Evolutionary conservation across 2,329 filamentous ascomycete genomes (phyloP).

Genomic region (Coniochaeta ligniaria): DNA sequence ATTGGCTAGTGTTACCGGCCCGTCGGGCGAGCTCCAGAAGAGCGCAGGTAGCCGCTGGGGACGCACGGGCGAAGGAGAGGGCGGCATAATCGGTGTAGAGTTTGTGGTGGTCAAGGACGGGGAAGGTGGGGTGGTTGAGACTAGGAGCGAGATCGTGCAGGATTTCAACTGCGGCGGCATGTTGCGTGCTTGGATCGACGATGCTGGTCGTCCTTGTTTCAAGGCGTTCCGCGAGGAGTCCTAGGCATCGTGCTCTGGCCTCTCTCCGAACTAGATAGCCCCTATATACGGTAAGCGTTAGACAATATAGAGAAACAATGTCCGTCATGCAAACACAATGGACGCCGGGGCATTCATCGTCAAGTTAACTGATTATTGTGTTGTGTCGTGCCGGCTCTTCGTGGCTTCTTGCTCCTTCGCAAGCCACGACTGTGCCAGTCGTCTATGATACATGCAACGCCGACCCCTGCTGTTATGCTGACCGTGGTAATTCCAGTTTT

Average conservation of each 20-base stretch:
- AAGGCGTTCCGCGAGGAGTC: constrained; percentile 42
- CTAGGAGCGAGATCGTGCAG: constrained; percentile 52
- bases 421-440: not conserved
- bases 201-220: constrained; percentile 48
- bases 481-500: constrained; percentile 1
- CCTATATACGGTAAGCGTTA: not conserved
- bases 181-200: constrained; percentile 73
- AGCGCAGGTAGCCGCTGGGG: constrained; percentile 70
- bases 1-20: constrained; percentile 59
- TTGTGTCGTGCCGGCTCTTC: not conserved
- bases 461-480: constrained; percentile 3
- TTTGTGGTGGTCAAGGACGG: constrained; percentile 38
- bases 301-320: not conserved
- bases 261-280: not conserved
- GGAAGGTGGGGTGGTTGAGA: constrained; percentile 32
- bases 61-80: constrained; percentile 69
- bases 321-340: not conserved
- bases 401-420: not conserved
- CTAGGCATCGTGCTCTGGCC: too few species aligned
- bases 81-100: constrained; percentile 81
- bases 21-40: constrained; percentile 63
- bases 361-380: not conserved
- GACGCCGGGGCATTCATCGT: not conserved
- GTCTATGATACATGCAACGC: constrained; percentile 3
- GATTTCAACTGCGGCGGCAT: constrained; percentile 85